Evolutionary conservation across 2,329 filamentous ascomycete species (phyloP), one percentile per base, ranked within the genome.

Genomic region (Cytospora paraplurivora): DNA sequence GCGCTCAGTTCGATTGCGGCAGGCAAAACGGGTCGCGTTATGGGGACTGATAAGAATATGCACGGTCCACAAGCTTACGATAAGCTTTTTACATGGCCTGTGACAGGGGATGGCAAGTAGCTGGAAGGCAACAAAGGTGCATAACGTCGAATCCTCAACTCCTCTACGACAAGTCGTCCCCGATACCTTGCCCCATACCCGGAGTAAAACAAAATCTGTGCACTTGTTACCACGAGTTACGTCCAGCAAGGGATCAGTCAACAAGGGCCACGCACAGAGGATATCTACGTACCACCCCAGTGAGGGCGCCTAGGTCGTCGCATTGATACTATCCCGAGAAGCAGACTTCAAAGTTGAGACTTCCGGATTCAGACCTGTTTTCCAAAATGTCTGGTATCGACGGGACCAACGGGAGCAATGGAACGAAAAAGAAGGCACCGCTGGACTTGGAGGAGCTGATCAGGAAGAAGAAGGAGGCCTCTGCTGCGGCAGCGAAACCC

Each of bases 381-480:
- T 47, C 27, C 56, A 56, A 55, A 33, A 63, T 59, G 62, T 17
- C 44, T 47, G 66, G 33, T 13, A 56, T 62, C 47, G 55, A 58
- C 49, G 67, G 51, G 2, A 62, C 62, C 44, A 6, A 33, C 50
- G 33, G 17, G 4, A 61, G 47, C 51, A 69, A 66, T 21, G 51
- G 51, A 1, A 49, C 61, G 12, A 67, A 63, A 35, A 69, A 67
- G 59, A 75, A 72, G 66, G 71, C 72, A 7, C 90, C 90, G 10
- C 79, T 96, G 55, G 93, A 92, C 73, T 88, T 97, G 62, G 93
- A 97, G 76, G 91, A 96, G 70, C 84, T 97, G 5, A 78, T 97
- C 27, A 86, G 87, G 69, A 90, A 93, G 78, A 96, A 96, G 81
- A 91, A 90, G 73, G 92, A 91, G 66, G 89, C 91, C 34, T 92